Percentiles rank a stretch among this genome's conserved stretches.
phyloP scores from a whole-genome alignment of 2,329 filamentous ascomycete genomes.

The Dactylellina cionopaga region DNA sequence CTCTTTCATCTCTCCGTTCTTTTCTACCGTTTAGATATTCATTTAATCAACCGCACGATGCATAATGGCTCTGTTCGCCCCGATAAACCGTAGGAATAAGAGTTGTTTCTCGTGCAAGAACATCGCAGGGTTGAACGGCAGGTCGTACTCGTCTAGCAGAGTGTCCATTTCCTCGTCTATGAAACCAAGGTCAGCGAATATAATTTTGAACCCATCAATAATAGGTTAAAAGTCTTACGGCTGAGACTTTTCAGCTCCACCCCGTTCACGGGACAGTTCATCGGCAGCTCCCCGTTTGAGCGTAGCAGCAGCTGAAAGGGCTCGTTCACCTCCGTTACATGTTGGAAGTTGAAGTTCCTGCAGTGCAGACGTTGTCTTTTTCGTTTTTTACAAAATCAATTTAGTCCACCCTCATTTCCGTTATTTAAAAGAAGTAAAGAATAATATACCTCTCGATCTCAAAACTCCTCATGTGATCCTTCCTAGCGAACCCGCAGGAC shows the following conservation, averaged over 20 bases:
- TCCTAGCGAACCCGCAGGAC: constrained; percentile 51
- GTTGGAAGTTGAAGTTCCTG: constrained; percentile 53
- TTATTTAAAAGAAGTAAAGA: neutral
- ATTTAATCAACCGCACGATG: constrained; percentile 57
- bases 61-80: constrained; percentile 57
- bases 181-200: neutral
- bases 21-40: neutral
- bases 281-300: constrained; percentile 50
- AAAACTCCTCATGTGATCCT: constrained; percentile 37
- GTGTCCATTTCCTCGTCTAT: constrained; percentile 54
- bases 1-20: neutral
- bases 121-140: constrained; percentile 56
- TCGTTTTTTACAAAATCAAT: neutral
- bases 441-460: constrained; percentile 31
- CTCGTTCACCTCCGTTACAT: constrained; percentile 55
- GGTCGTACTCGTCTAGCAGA: constrained; percentile 55
- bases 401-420: neutral
- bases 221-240: constrained; percentile 47
- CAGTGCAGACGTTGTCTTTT: constrained; percentile 54
- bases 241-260: constrained; percentile 51
- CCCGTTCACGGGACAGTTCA: constrained; percentile 52
- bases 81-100: constrained; percentile 56
- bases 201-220: neutral
- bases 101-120: constrained; percentile 57
- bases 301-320: constrained; percentile 53